Conservation (phyloP, 192 early-diverging fungal genomes). For the Backusella psychrophila region DNA sequence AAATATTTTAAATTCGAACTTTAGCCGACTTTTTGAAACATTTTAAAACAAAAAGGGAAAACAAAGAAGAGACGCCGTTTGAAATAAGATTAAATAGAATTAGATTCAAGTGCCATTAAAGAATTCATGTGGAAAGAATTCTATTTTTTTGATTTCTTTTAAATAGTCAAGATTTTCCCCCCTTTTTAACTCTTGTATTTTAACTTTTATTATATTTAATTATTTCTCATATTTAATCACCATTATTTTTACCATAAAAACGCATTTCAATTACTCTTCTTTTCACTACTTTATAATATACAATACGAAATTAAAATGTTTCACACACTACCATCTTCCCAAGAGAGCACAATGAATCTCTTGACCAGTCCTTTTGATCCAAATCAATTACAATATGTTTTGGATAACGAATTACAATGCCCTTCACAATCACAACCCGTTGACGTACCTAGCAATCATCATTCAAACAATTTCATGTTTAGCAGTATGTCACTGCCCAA, state of each 20-base stretch:
- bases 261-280: neutral
- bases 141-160: neutral
- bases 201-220: neutral
- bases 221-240: neutral
- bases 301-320: neutral
- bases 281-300: neutral
- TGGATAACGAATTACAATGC: neutral
- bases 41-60: neutral
- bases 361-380: neutral
- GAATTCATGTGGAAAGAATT: neutral
- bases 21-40: neutral
- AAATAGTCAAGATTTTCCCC: neutral
- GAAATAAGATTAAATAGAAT: neutral
- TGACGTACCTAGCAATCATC: neutral
- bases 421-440: neutral
- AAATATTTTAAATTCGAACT: constrained; percentile 4
- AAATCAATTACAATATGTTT: neutral
- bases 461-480: neutral
- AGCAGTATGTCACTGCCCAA: neutral
- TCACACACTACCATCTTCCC: neutral
- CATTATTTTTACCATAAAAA: neutral
- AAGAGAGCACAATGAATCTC: constrained; percentile 5
- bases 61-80: neutral
- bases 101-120: neutral
- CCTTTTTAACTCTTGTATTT: neutral